Evolutionary conservation across 2,329 filamentous ascomycete genomes (phyloP).

Genomic region (Botryosphaeria dothidea): DNA sequence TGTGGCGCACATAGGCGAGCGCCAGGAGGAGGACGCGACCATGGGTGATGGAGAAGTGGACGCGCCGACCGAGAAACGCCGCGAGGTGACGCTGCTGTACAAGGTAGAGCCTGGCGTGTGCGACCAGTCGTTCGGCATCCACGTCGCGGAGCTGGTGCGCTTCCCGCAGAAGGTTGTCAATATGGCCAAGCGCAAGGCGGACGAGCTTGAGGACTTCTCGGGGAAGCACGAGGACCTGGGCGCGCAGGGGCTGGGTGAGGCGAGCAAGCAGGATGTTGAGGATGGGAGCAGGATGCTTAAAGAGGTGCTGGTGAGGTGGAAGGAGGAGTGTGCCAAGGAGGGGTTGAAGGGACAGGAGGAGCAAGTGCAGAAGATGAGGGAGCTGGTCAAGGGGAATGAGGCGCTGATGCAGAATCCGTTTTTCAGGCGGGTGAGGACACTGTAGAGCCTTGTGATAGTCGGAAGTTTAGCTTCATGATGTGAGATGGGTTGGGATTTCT

Average conservation of each 20-base stretch:
- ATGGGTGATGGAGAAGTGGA: constrained; percentile 43
- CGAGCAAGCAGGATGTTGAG: constrained; percentile 81
- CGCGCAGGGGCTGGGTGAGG: constrained; percentile 29
- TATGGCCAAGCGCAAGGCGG: constrained; percentile 99
- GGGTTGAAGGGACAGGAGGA: constrained; percentile 61
- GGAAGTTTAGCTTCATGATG: neutral
- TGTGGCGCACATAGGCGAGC: constrained; percentile 79
- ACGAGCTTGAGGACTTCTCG: constrained; percentile 95
- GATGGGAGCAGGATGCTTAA: constrained; percentile 85
- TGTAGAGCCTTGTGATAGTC: constrained; percentile 31
- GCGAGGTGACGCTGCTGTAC: constrained; percentile 92
- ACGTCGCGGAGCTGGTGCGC: constrained; percentile 93
- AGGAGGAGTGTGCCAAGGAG: constrained; percentile 67
- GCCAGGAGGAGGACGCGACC: constrained; percentile 30
- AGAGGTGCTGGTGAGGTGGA: constrained; percentile 81
- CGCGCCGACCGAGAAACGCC: constrained; percentile 41
- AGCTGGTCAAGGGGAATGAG: constrained; percentile 73
- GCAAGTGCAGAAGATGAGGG: constrained; percentile 76
- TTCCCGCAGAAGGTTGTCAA: constrained; percentile 97
- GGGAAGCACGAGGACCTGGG: constrained; percentile 65
- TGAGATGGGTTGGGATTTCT: neutral
- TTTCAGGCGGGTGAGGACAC: constrained; percentile 60
- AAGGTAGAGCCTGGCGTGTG: constrained; percentile 95
- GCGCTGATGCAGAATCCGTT: constrained; percentile 65
- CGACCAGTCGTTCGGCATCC: constrained; percentile 97